Evolutionary conservation across 305 asterid species (phyloP).

Genomic region (Striga hermonthica): DNA sequence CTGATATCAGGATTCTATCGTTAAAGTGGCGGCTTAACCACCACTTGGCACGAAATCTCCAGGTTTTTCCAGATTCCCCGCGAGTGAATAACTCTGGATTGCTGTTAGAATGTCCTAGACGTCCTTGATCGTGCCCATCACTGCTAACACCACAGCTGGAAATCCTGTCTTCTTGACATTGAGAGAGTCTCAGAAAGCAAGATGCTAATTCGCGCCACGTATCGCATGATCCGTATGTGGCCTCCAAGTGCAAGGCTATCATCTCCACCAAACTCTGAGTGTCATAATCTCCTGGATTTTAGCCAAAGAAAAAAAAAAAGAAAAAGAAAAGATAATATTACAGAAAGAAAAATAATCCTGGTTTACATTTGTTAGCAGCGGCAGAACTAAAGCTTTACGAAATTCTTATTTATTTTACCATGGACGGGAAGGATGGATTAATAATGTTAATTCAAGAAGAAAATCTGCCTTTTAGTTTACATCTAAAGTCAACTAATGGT

Average conservation of each 20-base stretch:
- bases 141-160: slow-evolving; percentile 45
- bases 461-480: no score
- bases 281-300: slow-evolving; percentile 61
- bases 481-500: no score
- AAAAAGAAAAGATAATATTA: no score
- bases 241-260: slow-evolving; percentile 81
- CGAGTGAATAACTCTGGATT: slow-evolving; percentile 54
- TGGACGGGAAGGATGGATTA: slow-evolving; percentile 1
- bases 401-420: neutral
- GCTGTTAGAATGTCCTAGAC: slow-evolving; percentile 33
- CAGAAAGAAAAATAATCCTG: neutral
- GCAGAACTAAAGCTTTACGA: no score
- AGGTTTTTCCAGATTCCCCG: slow-evolving; percentile 42
- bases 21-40: slow-evolving; percentile 77
- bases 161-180: slow-evolving; percentile 57
- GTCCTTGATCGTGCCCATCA: slow-evolving; percentile 30
- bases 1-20: slow-evolving; percentile 43
- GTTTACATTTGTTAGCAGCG: no score
- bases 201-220: slow-evolving; percentile 74
- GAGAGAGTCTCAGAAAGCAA: slow-evolving; percentile 59
- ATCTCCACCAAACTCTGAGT: slow-evolving; percentile 61
- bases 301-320: slow-evolving; percentile 5
- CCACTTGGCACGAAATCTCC: slow-evolving; percentile 87
- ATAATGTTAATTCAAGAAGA: no score
- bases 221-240: slow-evolving; percentile 48